A percentile compares a stretch with the other conserved stretches of the same genome.
Conservation (phyloP, 495 filamentous ascomycete genomes). For the Cudoniella acicularis region DNA sequence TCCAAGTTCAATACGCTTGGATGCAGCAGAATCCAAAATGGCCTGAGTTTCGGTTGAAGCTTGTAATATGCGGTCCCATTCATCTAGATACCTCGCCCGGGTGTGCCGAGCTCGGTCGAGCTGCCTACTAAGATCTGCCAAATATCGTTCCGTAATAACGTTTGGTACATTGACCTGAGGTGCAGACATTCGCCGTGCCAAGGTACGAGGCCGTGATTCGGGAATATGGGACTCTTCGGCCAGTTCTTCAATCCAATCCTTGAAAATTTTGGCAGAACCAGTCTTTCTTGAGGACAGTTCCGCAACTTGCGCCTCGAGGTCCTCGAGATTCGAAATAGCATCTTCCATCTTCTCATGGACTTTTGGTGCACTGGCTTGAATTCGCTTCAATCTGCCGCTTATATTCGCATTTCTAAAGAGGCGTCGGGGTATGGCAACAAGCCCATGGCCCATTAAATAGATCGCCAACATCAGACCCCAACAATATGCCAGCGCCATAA, state of each 20-base stretch:
- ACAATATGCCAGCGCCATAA: constrained; percentile 92
- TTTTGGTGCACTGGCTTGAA: constrained; percentile 76
- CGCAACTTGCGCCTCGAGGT: constrained; percentile 72
- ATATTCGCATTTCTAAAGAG: constrained; percentile 74
- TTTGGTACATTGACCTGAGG: constrained; percentile 54
- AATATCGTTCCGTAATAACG: constrained; percentile 87
- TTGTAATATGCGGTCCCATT: constrained; percentile 78
- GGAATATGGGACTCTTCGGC: constrained; percentile 68
- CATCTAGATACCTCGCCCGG: constrained; percentile 73
- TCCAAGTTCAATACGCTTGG: constrained; percentile 74
- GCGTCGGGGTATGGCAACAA: constrained; percentile 83
- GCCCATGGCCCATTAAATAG: constrained; percentile 93
- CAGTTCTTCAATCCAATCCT: constrained; percentile 92
- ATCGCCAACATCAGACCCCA: constrained; percentile 90
- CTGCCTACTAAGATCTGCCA: constrained; percentile 82
- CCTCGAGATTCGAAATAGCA: constrained; percentile 73
- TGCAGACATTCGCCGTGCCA: constrained; percentile 36
- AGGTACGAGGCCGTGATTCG: constrained; percentile 51
- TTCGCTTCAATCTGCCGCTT: constrained; percentile 62
- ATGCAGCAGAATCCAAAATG: constrained; percentile 77
- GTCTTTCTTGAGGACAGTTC: constrained; percentile 78
- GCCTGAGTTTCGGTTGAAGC: constrained; percentile 71
- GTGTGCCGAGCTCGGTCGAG: constrained; percentile 78
- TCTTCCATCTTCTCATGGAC: constrained; percentile 86
- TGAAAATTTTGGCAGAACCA: constrained; percentile 74